These are phyloP conservation scores for Metrosideros polymorpha DNA, from an alignment of 441 rosid species.

Conservation along the genomic window DNA sequence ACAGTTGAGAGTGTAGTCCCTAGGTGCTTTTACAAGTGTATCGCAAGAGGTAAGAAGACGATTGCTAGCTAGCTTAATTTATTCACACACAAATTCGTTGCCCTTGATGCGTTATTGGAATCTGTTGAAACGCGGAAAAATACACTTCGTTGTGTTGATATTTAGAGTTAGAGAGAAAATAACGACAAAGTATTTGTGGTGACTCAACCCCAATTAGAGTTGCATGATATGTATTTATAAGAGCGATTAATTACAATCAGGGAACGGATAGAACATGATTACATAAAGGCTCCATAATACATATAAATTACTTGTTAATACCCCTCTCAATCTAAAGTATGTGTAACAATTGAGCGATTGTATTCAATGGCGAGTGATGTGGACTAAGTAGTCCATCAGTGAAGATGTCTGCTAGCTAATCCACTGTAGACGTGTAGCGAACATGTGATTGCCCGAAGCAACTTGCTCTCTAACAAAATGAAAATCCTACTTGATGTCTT, in stretches of 20 bases:
- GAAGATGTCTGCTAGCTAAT: fast-evolving
- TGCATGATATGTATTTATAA: neutral
- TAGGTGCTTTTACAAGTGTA: constrained; percentile 8
- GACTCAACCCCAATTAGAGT: neutral
- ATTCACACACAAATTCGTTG: constrained; percentile 1
- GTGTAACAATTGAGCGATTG: neutral
- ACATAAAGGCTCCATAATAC: neutral
- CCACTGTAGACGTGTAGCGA: fast-evolving
- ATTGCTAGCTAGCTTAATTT: neutral
- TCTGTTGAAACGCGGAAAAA: constrained; percentile 18
- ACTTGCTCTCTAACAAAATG: neutral
- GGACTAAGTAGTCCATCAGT: neutral
- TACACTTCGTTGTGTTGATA: neutral
- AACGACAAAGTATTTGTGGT: neutral
- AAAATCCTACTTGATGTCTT: neutral
- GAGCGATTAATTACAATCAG: neutral
- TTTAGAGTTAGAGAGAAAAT: neutral
- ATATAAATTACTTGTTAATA: neutral
- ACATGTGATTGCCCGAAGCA: neutral
- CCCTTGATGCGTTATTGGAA: constrained; percentile 6
- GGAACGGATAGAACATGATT: neutral
- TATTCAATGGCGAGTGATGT: neutral
- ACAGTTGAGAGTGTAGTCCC: constrained; percentile 36
- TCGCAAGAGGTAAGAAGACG: constrained; percentile 10
- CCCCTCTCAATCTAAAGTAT: neutral